These are phyloP conservation scores for Penicillium italicum DNA, from an alignment of 2,329 filamentous ascomycete genomes.

Conservation along the genomic window DNA sequence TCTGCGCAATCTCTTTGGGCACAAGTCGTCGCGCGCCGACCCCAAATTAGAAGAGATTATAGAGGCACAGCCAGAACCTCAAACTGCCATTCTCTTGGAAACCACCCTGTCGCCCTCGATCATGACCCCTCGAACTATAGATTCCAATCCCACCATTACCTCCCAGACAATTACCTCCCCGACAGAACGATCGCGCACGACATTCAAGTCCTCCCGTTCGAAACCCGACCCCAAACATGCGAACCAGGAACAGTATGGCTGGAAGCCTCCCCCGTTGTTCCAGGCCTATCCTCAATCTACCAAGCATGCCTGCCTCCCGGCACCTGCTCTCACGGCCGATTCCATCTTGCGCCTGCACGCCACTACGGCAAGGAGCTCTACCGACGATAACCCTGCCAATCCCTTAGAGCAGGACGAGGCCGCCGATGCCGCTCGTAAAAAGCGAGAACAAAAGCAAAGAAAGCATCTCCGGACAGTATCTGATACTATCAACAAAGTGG, in stretches of 20 bases:
- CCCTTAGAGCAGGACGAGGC: constrained; percentile 17
- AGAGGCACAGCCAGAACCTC: constrained; percentile 25
- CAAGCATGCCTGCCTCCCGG: constrained; percentile 67
- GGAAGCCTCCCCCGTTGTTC: constrained; percentile 73
- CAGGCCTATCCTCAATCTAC: constrained; percentile 82
- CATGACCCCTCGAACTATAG: constrained; percentile 26
- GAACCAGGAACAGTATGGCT: constrained; percentile 38
- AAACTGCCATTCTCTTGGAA: constrained; percentile 15
- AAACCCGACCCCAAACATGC: constrained; percentile 24
- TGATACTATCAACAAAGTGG: constrained; percentile 37
- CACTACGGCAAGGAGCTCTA: constrained; percentile 23
- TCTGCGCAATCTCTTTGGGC: constrained; percentile 37
- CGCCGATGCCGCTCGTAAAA: constrained; percentile 25
- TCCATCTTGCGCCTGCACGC: constrained; percentile 58
- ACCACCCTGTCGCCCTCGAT: constrained; percentile 26
- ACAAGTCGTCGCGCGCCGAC: constrained; percentile 33
- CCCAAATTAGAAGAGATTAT: constrained; percentile 33
- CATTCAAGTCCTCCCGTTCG: constrained; percentile 22
- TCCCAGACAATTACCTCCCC: constrained; percentile 28
- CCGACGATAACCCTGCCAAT: constrained; percentile 15
- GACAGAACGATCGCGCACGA: constrained; percentile 17
- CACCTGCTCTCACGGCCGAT: constrained; percentile 66
- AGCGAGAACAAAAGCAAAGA: constrained; percentile 35
- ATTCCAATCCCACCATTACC: constrained; percentile 25
- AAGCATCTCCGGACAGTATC: constrained; percentile 38